Percentiles rank a stretch among this genome's conserved stretches.
phyloP scores from a whole-genome alignment of 768 basidiomycete genomes.

The Trametes gibbosa region DNA sequence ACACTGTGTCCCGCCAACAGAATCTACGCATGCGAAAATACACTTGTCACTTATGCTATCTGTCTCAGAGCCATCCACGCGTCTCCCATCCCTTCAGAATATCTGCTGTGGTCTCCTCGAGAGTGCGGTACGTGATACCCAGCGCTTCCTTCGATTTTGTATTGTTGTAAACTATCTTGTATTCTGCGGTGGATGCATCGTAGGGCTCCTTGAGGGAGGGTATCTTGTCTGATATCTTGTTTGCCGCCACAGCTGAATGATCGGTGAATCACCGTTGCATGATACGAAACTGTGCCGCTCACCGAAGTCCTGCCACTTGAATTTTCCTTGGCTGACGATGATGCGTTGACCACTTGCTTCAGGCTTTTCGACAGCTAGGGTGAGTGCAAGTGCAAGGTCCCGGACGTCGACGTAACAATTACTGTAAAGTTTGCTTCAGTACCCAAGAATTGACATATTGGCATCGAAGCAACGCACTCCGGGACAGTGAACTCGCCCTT shows the following conservation, averaged over 20 bases:
- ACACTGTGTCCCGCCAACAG: too few species aligned
- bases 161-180: conserved; percentile 32
- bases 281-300: conserved; percentile 22
- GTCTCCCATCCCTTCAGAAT: conserved; percentile 18
- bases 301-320: conserved; percentile 5
- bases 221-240: background rate
- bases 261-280: background rate
- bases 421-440: background rate
- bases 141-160: conserved; percentile 31
- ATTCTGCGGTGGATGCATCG: conserved; percentile 22
- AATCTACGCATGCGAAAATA: too few species aligned
- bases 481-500: background rate
- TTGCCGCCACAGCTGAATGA: background rate
- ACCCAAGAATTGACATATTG: too few species aligned
- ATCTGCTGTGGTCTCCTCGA: conserved; percentile 21
- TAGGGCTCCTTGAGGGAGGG: conserved; percentile 4
- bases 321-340: conserved; percentile 34
- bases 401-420: conserved; percentile 44
- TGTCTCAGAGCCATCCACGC: background rate
- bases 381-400: conserved; percentile 46
- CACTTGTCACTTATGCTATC: too few species aligned
- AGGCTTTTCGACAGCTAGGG: conserved; percentile 45
- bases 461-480: too few species aligned
- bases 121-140: conserved; percentile 19
- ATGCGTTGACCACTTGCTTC: conserved; percentile 57